phyloP scores from a whole-genome alignment of 805 yeast species.

The Wickerhamomyces rabaulensis region DNA sequence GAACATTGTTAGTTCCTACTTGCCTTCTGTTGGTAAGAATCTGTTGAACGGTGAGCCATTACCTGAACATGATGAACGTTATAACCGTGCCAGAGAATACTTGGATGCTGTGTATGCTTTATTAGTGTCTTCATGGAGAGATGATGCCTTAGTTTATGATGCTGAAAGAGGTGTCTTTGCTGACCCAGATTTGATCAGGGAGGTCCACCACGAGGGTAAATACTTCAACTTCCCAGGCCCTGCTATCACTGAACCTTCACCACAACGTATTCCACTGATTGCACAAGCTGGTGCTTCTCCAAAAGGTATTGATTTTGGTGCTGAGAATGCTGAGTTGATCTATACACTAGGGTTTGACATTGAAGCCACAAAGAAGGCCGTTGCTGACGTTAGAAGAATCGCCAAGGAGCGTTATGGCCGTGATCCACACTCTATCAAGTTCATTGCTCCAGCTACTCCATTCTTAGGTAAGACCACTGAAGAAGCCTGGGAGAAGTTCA shows the following conservation, averaged over 20 bases:
- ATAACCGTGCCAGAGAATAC: constrained; percentile 34
- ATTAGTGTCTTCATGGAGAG: constrained; percentile 35
- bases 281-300: constrained; percentile 40
- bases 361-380: constrained; percentile 24
- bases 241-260: constrained; percentile 33
- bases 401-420: constrained; percentile 32
- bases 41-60: constrained; percentile 24
- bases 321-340: constrained; percentile 37
- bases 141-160: constrained; percentile 26
- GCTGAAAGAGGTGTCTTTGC: constrained; percentile 21
- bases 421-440: constrained; percentile 34
- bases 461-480: constrained; percentile 36
- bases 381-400: constrained; percentile 21
- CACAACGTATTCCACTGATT: constrained; percentile 37
- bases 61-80: constrained; percentile 37
- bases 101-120: constrained; percentile 33
- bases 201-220: constrained; percentile 32
- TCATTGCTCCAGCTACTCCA: constrained; percentile 33
- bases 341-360: constrained; percentile 30
- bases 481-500: constrained; percentile 28
- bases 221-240: constrained; percentile 36
- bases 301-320: constrained; percentile 35
- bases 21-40: constrained; percentile 37
- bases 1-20: constrained; percentile 40
- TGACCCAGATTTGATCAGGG: constrained; percentile 31